Evolutionary conservation across 2,329 filamentous ascomycete species (phyloP), one percentile per base, ranked within the genome.

Genomic region (Rachicladosporium sp.): DNA sequence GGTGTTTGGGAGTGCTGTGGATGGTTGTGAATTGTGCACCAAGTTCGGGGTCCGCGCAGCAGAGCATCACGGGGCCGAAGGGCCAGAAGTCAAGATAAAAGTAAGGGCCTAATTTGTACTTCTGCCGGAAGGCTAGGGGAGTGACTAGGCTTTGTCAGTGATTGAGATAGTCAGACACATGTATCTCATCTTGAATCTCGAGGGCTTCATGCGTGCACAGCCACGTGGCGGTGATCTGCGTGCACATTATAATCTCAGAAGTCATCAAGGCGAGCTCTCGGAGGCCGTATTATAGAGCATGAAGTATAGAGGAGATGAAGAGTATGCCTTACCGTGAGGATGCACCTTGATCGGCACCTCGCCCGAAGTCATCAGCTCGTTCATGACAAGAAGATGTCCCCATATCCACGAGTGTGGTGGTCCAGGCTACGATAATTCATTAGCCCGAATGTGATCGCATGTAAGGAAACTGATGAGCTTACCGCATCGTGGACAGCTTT

Each of bases 1-100:
- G 23, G 23, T 45, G 43, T 31, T 52, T 51, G 15, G 37, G 31
- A 2, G 46, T 21, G 7, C 38, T 42, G 13, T 46, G 36, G 11
- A 48, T 43, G 1, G 43, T 39, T 6, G 44, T 41, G 29, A 49
- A 41, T 33, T 51, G 47, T 10, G 30, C 29, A 10, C 29, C 35
- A n/a, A 43, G 13, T 6, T 43, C 41, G 2, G 43, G 37, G 29
- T 45, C 43, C 15, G 15, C 15, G 15, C 15, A 19, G 15, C 15
- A 19, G 15, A 19, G 5, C 7, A 50, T 44, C 2, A 52, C 37
- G 1, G 43, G 40, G 32, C 50, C 43, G 12, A 51, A 41, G 0
- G 50, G 51, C 48, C 48, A 53, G 9, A 47, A 37, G 31, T 53
- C 51, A 6, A 52, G 29, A 32, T 45, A 47, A 29, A 50, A 47